Conservation (phyloP, 2,329 filamentous ascomycete species). For the Coleophoma cylindrospora region DNA sequence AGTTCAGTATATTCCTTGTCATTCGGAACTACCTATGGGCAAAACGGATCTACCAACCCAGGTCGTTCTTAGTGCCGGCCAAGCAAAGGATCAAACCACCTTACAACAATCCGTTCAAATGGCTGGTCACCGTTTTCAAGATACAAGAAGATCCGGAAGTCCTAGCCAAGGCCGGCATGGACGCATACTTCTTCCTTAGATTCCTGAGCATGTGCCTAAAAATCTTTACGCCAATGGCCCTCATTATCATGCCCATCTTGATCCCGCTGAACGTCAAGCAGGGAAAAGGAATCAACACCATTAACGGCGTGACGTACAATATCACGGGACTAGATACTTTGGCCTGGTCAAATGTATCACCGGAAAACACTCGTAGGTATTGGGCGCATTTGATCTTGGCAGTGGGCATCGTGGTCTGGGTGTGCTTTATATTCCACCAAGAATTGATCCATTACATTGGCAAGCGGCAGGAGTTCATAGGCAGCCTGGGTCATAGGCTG, state of each 20-base stretch:
- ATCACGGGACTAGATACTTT: constrained; percentile 25
- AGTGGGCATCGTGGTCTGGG: constrained; percentile 21
- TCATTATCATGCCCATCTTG: constrained; percentile 22
- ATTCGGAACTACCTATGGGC: constrained; percentile 22
- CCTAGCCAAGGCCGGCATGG: constrained; percentile 19
- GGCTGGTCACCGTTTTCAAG: constrained; percentile 20
- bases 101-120: constrained; percentile 21
- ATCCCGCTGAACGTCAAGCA: constrained; percentile 24
- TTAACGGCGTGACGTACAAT: constrained; percentile 16
- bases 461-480: constrained; percentile 24
- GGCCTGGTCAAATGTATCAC: constrained; percentile 25
- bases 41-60: constrained; percentile 21
- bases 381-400: constrained; percentile 27
- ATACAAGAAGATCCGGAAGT: constrained; percentile 16
- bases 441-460: constrained; percentile 25
- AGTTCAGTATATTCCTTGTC: constrained; percentile 20
- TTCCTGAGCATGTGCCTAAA: constrained; percentile 21
- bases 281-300: constrained; percentile 16
- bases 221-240: constrained; percentile 23
- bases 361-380: constrained; percentile 21
- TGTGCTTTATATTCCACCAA: constrained; percentile 23
- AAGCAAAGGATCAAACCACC: constrained; percentile 22
- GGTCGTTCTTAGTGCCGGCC: constrained; percentile 23
- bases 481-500: constrained; percentile 21
- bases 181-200: constrained; percentile 24